A percentile compares a stretch with the other conserved stretches of the same genome.
phyloP scores from a whole-genome alignment of 352 stramenopile species.

The Thalassiosira hispida region DNA sequence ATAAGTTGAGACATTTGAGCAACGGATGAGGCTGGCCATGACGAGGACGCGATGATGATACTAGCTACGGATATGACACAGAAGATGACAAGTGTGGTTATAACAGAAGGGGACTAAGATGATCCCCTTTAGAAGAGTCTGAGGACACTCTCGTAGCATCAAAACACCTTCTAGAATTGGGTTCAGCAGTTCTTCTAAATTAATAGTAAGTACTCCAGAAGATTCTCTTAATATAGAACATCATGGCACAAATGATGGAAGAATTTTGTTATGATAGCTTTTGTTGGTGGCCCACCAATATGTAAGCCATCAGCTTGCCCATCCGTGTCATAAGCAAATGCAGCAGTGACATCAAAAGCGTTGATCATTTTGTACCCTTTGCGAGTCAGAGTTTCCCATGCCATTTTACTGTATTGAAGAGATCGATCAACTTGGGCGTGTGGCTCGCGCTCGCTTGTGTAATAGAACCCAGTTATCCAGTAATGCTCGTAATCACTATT shows the following conservation, averaged over 20 bases:
- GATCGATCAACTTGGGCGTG: slow-evolving; percentile 46
- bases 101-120: too few species aligned
- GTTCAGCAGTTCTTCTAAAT: too few species aligned
- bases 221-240: too few species aligned
- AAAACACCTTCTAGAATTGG: too few species aligned
- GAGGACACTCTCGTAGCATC: too few species aligned
- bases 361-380: slow-evolving; percentile 65
- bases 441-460: slow-evolving; percentile 50
- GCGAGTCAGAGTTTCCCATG: slow-evolving; percentile 25
- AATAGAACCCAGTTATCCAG: slow-evolving; percentile 51
- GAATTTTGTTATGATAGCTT: slow-evolving; percentile 54
- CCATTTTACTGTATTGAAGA: slow-evolving; percentile 36
- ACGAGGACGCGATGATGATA: too few species aligned
- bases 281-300: slow-evolving; percentile 45
- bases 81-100: too few species aligned
- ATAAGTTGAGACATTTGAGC: too few species aligned
- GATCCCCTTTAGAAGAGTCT: too few species aligned
- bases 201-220: too few species aligned
- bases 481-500: slow-evolving; percentile 35
- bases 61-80: too few species aligned
- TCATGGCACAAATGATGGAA: slow-evolving; percentile 61
- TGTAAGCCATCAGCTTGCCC: slow-evolving; percentile 49
- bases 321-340: slow-evolving; percentile 54
- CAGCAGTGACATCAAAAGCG: slow-evolving; percentile 51
- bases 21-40: too few species aligned